phyloP scores from a whole-genome alignment of 140 eudicot genomes.

The Oenanthe javanica region DNA sequence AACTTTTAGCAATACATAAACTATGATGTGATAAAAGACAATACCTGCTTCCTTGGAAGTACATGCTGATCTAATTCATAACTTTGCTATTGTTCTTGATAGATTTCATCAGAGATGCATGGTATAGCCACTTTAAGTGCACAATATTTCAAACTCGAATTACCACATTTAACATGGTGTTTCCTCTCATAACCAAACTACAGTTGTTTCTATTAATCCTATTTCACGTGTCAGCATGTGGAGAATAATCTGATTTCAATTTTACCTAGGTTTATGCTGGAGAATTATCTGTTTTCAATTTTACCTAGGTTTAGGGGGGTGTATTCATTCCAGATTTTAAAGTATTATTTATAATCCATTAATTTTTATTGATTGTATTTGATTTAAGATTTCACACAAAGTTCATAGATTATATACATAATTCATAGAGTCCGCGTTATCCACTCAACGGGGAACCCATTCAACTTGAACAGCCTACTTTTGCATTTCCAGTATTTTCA shows the following conservation, averaged over 20 bases:
- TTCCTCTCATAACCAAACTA: slow-evolving; percentile 13
- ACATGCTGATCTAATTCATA: slow-evolving; percentile 5
- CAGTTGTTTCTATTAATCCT: slow-evolving; percentile 13
- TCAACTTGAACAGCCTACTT: not conserved
- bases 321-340: too few species aligned
- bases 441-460: not conserved
- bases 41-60: not conserved
- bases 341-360: too few species aligned
- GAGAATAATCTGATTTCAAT: slow-evolving; percentile 8
- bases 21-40: not conserved
- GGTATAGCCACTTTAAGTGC: slow-evolving; percentile 13
- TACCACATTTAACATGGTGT: slow-evolving; percentile 10
- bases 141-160: not conserved
- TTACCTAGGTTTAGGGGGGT: slow-evolving; percentile 17
- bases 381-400: too few species aligned
- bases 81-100: slow-evolving; percentile 16
- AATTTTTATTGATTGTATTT: too few species aligned
- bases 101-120: slow-evolving; percentile 28
- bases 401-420: too few species aligned
- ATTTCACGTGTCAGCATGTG: not conserved
- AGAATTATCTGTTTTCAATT: too few species aligned
- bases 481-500: not conserved
- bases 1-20: slow-evolving; percentile 16
- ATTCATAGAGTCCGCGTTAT: not conserved
- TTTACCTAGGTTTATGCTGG: slow-evolving; percentile 22